Evolutionary conservation across 2,329 filamentous ascomycete genomes (phyloP).

Genomic region (Clarireedia hainanense): DNA sequence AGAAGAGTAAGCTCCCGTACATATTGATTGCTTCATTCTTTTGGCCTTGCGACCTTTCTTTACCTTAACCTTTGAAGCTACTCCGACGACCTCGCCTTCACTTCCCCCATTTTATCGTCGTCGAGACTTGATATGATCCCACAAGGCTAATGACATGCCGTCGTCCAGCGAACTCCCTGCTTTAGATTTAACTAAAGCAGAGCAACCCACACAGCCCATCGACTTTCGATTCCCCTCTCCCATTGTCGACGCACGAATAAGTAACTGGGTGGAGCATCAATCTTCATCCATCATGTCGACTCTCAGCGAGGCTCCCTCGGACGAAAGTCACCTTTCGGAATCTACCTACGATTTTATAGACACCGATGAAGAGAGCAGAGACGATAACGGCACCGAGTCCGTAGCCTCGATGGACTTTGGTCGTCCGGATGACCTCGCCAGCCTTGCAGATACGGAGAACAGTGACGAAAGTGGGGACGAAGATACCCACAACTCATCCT

Average conservation of each 20-base stretch:
- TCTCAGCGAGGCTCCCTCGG: constrained; percentile 22
- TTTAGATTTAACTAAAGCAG: constrained; percentile 10
- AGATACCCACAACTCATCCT: constrained; percentile 9
- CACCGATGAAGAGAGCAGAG: constrained; percentile 29
- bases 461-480: constrained; percentile 29
- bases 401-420: constrained; percentile 29
- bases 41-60: background rate
- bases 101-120: background rate
- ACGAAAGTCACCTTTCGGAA: constrained; percentile 26
- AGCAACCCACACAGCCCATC: constrained; percentile 12
- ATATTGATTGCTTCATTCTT: background rate
- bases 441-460: constrained; percentile 29
- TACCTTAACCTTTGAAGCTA: background rate
- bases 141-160: constrained; percentile 29
- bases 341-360: constrained; percentile 31
- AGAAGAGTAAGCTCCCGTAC: background rate
- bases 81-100: background rate
- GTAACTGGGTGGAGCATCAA: constrained; percentile 24
- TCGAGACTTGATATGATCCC: constrained; percentile 2
- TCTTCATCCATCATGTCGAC: constrained; percentile 23
- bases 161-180: constrained; percentile 20
- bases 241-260: constrained; percentile 23
- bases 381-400: constrained; percentile 29
- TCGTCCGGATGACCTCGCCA: constrained; percentile 29
- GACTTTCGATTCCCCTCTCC: constrained; percentile 22